These are phyloP conservation scores for Balakata baccata DNA, from an alignment of 345 rosid genomes.

Conservation along the genomic window DNA sequence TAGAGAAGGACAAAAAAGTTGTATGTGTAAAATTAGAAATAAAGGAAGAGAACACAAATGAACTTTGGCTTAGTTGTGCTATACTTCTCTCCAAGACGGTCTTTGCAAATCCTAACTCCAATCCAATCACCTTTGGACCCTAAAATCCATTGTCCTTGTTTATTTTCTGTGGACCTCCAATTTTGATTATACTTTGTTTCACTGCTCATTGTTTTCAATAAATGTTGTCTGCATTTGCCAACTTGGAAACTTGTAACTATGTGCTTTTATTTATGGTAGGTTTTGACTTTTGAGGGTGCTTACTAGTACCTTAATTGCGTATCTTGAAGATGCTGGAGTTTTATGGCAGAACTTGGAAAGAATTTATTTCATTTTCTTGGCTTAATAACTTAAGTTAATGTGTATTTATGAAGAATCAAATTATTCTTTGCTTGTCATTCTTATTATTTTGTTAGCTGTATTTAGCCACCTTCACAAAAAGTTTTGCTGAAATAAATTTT, in stretches of 20 bases:
- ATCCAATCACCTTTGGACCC: too few species aligned
- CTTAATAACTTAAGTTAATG: neutral
- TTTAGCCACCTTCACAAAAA: neutral
- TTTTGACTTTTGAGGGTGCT: too few species aligned
- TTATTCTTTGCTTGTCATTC: neutral
- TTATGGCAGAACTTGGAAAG: neutral
- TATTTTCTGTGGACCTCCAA: neutral
- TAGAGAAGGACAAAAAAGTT: neutral
- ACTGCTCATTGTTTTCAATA: neutral
- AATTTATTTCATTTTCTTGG: neutral
- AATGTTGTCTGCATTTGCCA: neutral
- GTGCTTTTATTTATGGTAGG: neutral
- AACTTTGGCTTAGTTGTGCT: neutral
- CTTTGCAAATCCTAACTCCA: neutral
- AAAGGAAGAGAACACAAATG: neutral
- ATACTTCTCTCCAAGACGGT: neutral
- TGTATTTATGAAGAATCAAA: neutral
- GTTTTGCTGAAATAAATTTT: neutral
- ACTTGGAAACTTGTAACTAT: neutral
- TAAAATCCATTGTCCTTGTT: neutral
- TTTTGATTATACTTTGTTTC: neutral
- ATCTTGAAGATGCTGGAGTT: conserved; percentile 3
- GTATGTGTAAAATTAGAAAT: neutral
- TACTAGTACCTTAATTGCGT: too few species aligned
- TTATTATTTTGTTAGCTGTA: neutral